Base-by-base conservation (phyloP, 495 filamentous ascomycete species). In the Pyronema domesticum region DNA sequence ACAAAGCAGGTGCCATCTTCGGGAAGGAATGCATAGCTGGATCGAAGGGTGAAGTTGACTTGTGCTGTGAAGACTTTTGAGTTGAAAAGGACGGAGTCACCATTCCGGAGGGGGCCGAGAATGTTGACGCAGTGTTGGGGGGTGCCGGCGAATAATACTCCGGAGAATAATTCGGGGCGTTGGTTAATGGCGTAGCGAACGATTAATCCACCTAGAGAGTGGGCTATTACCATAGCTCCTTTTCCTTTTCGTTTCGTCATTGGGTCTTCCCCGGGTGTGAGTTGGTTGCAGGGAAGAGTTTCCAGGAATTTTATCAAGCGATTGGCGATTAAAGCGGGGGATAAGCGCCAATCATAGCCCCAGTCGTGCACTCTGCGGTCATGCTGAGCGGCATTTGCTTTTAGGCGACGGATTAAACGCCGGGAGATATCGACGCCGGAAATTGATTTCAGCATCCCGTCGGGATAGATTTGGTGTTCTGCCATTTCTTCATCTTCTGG, bases 261-360 rank as follows among this genome's bases (percentile, higher is more conserved):
- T 6, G 50, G 45, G 7, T 51, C 46, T 1, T 49, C 42, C 8
- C 53, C 44, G 17, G 17, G 19, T 2, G 9, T 1, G 0, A 74
- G 70, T 19, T 74, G 67, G 67, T 95, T 95, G 42, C 79, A 89
- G 0, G 79, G 84, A 1, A 98, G 70, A 5, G 68, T 71, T 65
- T 85, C 79, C 11, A 98, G 70, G 57, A 83, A 95, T 34, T 72
- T 64, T 30, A 82, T 76, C 6, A 98, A 69, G 48, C 76, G 75
- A 8, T 72, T 70, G 0, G 83, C 86, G 2, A 93, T 74, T 0
- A 89, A 69, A 60, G 84, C 76, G 1, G 91, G 91, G 56, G 83
- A 86, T 52, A 98, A 70, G 33, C 91, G 78, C 89, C 89, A 98
- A 66, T 98, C 89, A 63, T 94, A 98, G 34, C 91, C 88, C 60